A percentile compares a stretch with the other conserved stretches of the same genome.
These are phyloP conservation scores for Vitis labrusca DNA, from an alignment of 164 flowering plant species.

Conservation along the genomic window DNA sequence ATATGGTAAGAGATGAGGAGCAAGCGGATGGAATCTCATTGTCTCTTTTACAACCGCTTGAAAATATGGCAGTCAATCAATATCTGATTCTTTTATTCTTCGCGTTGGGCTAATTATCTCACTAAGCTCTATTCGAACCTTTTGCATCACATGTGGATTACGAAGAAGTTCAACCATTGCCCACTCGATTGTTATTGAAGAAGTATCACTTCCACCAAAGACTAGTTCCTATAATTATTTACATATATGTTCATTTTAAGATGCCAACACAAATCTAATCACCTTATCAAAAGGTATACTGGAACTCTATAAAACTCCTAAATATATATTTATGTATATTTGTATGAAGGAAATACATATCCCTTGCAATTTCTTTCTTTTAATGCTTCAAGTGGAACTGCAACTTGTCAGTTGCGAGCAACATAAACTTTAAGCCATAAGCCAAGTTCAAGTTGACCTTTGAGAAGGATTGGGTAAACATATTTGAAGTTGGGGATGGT, in stretches of 20 bases:
- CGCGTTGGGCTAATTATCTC: conserved; percentile 6
- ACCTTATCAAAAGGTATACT: no score
- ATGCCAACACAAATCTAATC: background rate
- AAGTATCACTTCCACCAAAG: conserved; percentile 23
- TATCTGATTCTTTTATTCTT: conserved; percentile 15
- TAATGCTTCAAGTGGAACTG: no score
- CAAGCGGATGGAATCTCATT: conserved; percentile 25
- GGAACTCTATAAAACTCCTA: no score
- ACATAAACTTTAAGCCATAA: no score
- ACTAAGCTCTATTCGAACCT: conserved; percentile 7
- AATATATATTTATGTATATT: no score
- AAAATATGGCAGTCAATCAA: conserved; percentile 16
- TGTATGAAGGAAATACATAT: no score
- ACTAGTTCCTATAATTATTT: conserved; percentile 16
- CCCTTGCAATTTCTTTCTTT: no score
- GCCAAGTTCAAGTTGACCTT: no score
- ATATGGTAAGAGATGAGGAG: conserved; percentile 29
- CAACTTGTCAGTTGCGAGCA: no score
- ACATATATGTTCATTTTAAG: background rate
- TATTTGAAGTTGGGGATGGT: no score
- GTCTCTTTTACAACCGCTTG: conserved; percentile 26
- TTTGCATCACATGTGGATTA: background rate
- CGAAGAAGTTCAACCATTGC: conserved; percentile 27
- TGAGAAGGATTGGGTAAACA: no score
- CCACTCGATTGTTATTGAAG: conserved; percentile 22